Conservation (phyloP, 805 yeast genomes). For the Sugiyamaella chiloensis region DNA sequence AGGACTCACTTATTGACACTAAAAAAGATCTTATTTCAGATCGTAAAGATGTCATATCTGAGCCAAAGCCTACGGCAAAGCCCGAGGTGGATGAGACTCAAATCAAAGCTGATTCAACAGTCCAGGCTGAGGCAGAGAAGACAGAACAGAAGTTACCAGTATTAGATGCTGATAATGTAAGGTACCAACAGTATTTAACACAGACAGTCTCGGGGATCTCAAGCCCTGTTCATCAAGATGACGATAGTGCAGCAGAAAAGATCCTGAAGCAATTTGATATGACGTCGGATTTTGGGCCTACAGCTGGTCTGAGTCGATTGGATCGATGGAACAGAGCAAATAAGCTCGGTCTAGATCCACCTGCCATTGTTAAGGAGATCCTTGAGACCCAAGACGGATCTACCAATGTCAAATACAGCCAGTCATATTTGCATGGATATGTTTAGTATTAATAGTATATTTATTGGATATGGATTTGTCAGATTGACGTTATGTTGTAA, state of each 20-base stretch:
- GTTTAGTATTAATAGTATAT: too few relatives aligned
- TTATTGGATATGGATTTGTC: too few relatives aligned
- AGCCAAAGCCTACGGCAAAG: not conserved
- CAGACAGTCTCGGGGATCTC: slow-evolving; percentile 11
- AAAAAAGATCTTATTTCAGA: not conserved
- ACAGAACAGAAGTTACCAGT: not conserved
- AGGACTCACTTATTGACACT: not conserved
- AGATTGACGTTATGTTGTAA: too few relatives aligned
- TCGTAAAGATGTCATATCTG: too few relatives aligned
- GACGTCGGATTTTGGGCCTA: slow-evolving; percentile 36
- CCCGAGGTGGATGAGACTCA: not conserved
- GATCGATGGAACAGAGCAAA: slow-evolving; percentile 40
- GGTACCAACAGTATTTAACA: slow-evolving; percentile 6
- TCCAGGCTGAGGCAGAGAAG: not conserved
- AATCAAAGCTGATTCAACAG: not conserved
- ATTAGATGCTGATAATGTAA: slow-evolving; percentile 4
- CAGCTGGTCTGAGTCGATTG: slow-evolving; percentile 37
- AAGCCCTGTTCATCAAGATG: slow-evolving; percentile 34
- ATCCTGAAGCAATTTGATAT: slow-evolving; percentile 37
- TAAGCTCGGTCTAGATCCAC: slow-evolving; percentile 37
- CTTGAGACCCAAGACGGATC: slow-evolving; percentile 28
- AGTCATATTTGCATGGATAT: slow-evolving; percentile 21
- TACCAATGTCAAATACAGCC: slow-evolving; percentile 20
- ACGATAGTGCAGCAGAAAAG: slow-evolving; percentile 28
- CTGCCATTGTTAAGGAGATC: slow-evolving; percentile 31